Conservation (phyloP, 805 yeast genomes). For the Kodamaea fukazawae region DNA sequence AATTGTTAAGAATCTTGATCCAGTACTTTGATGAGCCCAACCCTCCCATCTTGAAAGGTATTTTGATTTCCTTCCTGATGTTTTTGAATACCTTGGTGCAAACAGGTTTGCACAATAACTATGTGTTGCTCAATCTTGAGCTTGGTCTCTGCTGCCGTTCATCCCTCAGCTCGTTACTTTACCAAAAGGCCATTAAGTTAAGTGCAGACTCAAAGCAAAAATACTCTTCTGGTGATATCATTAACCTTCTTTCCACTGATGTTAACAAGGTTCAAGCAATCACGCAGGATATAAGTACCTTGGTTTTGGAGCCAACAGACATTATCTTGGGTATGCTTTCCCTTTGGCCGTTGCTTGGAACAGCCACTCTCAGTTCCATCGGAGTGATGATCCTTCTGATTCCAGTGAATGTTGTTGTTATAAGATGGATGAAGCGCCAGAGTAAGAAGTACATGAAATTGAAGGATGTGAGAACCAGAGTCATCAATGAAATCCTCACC, state of each 20-base stretch:
- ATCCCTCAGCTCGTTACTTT: conserved; percentile 22
- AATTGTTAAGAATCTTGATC: conserved; percentile 66
- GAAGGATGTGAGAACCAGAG: conserved; percentile 21
- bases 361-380: conserved; percentile 21
- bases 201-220: conserved; percentile 29
- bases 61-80: conserved; percentile 61
- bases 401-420: conserved; percentile 20
- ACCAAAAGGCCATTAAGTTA: conserved; percentile 20
- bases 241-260: conserved; percentile 24
- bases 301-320: conserved; percentile 56
- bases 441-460: conserved; percentile 24
- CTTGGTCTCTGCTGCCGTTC: conserved; percentile 50
- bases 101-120: conserved; percentile 67
- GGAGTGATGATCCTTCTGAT: conserved; percentile 16
- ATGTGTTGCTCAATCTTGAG: conserved; percentile 51
- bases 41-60: conserved; percentile 55
- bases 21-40: conserved; percentile 50
- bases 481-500: conserved; percentile 22
- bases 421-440: conserved; percentile 40
- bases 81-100: conserved; percentile 58
- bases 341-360: conserved; percentile 22
- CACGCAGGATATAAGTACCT: conserved; percentile 43
- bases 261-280: conserved; percentile 21
- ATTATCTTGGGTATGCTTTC: conserved; percentile 18
- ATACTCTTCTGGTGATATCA: conserved; percentile 22